These are phyloP conservation scores for Rosa hybrid DNA, from an alignment of 331 rosid genomes.

Conservation along the genomic window DNA sequence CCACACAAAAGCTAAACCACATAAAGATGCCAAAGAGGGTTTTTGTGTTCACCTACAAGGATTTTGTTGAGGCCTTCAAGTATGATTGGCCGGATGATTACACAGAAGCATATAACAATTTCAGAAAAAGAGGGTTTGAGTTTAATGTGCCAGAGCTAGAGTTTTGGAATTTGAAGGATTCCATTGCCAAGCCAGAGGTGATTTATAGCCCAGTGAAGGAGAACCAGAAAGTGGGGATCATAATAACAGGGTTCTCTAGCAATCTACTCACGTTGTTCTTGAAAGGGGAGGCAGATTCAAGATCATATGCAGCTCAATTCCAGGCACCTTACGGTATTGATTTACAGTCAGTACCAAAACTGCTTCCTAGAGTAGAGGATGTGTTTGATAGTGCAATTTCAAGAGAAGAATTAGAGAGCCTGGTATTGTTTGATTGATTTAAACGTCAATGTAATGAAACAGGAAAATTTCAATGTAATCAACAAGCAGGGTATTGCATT, in stretches of 20 bases:
- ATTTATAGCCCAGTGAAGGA: neutral
- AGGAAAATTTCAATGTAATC: no score
- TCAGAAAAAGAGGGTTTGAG: neutral
- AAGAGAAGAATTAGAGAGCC: neutral
- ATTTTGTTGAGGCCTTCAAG: neutral
- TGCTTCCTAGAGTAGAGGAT: neutral
- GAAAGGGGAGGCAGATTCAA: neutral
- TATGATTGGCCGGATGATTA: neutral
- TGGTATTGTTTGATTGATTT: neutral
- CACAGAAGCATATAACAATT: neutral
- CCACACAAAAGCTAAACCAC: neutral
- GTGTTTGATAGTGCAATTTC: neutral
- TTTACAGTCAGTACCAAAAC: neutral
- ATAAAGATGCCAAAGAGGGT: neutral
- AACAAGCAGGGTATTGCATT: no score
- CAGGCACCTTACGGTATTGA: neutral
- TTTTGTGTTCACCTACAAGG: neutral
- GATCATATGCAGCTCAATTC: conserved; percentile 3
- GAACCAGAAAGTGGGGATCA: neutral
- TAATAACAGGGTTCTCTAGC: neutral
- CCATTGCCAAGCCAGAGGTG: neutral
- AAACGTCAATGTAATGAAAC: neutral
- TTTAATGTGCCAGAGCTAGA: neutral
- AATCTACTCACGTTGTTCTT: neutral
- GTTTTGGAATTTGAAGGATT: conserved; percentile 1